phyloP scores from a whole-genome alignment of 1,139 yeast species.

The Candida neerlandica region DNA sequence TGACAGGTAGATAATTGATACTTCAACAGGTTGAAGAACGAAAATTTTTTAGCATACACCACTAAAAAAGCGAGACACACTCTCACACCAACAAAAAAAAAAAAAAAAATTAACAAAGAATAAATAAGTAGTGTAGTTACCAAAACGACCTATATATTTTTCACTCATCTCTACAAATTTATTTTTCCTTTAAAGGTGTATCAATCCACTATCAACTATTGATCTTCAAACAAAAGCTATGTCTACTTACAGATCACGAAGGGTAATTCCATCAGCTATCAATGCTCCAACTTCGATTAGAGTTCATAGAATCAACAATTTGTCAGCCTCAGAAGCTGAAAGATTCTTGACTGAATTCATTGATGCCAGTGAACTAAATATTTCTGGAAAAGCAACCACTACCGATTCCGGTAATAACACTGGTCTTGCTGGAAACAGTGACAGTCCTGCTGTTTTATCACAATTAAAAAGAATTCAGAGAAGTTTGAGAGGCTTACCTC shows the following conservation, averaged over 20 bases:
- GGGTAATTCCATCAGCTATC: constrained; percentile 46
- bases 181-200: neutral
- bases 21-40: neutral
- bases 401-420: constrained; percentile 12
- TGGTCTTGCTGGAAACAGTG: constrained; percentile 28
- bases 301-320: constrained; percentile 27
- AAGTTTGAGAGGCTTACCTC: constrained; percentile 75
- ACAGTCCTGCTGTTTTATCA: constrained; percentile 44
- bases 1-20: neutral
- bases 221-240: constrained; percentile 14
- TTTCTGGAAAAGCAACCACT: constrained; percentile 9
- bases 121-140: constrained; percentile 6
- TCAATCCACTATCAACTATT: neutral
- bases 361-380: constrained; percentile 33
- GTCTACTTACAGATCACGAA: constrained; percentile 39
- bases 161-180: constrained; percentile 6
- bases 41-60: neutral
- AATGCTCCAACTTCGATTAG: constrained; percentile 53
- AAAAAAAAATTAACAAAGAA: neutral
- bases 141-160: constrained; percentile 5
- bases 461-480: constrained; percentile 71
- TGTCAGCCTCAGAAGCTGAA: constrained; percentile 48
- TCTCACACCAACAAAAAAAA: neutral
- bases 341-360: constrained; percentile 49
- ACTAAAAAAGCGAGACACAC: too few species aligned